Conservation (phyloP, 306 rosid species). For the Hylodesmum podocarpum region DNA sequence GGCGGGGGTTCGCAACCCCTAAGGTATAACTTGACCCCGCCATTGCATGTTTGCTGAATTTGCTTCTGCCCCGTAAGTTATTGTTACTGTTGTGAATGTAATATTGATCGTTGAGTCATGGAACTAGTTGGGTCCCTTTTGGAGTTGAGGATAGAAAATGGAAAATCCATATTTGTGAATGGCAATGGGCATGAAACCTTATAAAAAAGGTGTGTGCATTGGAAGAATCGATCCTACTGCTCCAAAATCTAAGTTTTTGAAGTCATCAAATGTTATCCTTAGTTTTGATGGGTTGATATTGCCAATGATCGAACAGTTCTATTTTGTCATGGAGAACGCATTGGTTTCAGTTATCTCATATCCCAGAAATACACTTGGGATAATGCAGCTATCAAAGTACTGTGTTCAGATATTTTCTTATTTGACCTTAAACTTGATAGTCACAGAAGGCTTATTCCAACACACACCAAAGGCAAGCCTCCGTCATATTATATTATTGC, state of each 20-base stretch:
- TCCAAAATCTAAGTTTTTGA: constrained; percentile 73
- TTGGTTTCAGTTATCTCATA: constrained; percentile 84
- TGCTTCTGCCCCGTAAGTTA: too few species aligned
- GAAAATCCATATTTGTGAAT: too few species aligned
- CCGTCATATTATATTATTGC: constrained; percentile 92
- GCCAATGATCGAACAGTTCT: constrained; percentile 97
- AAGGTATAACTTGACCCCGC: too few species aligned
- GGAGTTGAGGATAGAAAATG: too few species aligned
- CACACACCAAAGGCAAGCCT: constrained; percentile 84
- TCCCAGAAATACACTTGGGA: constrained; percentile 76
- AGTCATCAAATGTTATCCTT: constrained; percentile 88
- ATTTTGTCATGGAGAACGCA: constrained; percentile 93
- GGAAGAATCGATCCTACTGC: constrained; percentile 91
- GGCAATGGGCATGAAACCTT: too few species aligned
- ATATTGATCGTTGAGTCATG: too few species aligned
- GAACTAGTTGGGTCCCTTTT: too few species aligned
- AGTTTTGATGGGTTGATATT: constrained; percentile 85
- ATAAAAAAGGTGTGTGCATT: too few species aligned
- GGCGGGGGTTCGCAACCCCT: too few species aligned
- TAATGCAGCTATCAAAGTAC: constrained; percentile 59
- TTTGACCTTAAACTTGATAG: constrained; percentile 64
- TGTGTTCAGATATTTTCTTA: constrained; percentile 57
- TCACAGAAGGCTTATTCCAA: constrained; percentile 78
- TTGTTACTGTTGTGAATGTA: too few species aligned
- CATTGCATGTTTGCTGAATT: too few species aligned